Percentiles rank a stretch among this genome's conserved stretches.
Evolutionary conservation across 768 basidiomycete species (phyloP).

Genomic region (Podaxis sp.): DNA sequence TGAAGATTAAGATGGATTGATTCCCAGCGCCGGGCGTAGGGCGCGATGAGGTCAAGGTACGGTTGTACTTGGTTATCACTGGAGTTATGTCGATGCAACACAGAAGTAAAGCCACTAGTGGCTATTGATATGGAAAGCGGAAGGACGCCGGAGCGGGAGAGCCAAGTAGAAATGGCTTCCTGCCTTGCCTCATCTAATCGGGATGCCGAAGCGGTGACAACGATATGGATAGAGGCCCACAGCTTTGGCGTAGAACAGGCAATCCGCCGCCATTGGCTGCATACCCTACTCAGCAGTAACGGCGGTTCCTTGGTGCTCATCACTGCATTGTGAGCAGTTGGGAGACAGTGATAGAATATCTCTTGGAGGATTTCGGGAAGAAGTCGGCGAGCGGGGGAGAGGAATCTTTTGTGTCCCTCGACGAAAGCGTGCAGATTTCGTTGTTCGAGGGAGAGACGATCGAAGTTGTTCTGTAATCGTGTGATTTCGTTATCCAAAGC

Average conservation of each 20-base stretch:
- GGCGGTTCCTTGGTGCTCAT: constrained; percentile 13
- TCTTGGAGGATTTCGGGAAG: constrained; percentile 13
- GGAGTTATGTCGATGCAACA: neutral
- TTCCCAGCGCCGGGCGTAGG: neutral
- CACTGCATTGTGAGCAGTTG: constrained; percentile 13
- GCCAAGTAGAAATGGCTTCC: constrained; percentile 8
- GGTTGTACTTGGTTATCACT: neutral
- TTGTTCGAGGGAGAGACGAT: neutral
- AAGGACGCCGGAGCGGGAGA: constrained; percentile 7
- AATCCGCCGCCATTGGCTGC: constrained; percentile 15
- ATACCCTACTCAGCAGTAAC: constrained; percentile 16
- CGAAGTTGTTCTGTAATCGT: neutral
- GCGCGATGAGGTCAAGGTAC: constrained; percentile 1
- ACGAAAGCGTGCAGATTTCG: neutral
- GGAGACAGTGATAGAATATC: constrained; percentile 15
- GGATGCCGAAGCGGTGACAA: neutral
- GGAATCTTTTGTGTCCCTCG: neutral
- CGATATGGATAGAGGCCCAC: constrained; percentile 16
- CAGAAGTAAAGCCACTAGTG: neutral
- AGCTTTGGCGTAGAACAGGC: constrained; percentile 16
- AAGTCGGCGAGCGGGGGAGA: constrained; percentile 6
- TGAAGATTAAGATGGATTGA: neutral
- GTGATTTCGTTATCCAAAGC: neutral
- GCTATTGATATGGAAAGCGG: constrained; percentile 6
- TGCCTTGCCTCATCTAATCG: neutral